Evolutionary conservation across 2,329 filamentous ascomycete genomes (phyloP), one percentile per base, ranked within the genome.

Genomic region (Acarospora socialis): DNA sequence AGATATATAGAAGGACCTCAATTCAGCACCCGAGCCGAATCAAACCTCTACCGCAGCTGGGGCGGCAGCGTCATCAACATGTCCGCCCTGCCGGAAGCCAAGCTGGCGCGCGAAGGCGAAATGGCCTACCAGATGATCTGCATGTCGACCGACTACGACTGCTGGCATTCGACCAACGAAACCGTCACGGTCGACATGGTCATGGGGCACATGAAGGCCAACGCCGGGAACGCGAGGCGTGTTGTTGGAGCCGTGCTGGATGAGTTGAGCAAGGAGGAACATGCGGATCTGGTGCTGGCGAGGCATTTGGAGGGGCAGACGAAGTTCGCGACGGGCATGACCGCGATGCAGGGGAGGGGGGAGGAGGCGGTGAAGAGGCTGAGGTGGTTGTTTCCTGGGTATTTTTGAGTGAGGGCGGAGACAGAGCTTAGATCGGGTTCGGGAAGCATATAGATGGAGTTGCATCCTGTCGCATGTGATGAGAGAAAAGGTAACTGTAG

Each of bases 121-220:
- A 80, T 98, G 46, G 80, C 79, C 21, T 95, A 95, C 59, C 84
- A 92, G 63, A 92, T 94, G 72, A 92, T 98, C 50, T 93, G 87
- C 67, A 98, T 98, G 90, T 82, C 83, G 20, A 98, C 90, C 17
- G 90, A 98, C 64, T 98, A 98, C 57, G 90, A 98, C 65, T 95
- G 87, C 73, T 98, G 90, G 90, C 80, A 86, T 52, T 74, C 70
- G 13, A 70, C 70, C 29, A 79, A 74, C 36, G 81, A 81, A 43
- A 71, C 39, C 5, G 90, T 98, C 40, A 86, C 84, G 40, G 90
- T 98, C 14, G 81, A 86, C 56, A 92, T 95, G 81, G 90, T 98
- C 34, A 82, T 93, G 75, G 79, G 74, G 39, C 82, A 92, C 59
- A 98, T 98, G 90, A 78, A 80, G 53, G 79, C 83, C 44, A 98